A percentile compares a stretch with the other conserved stretches of the same genome.
Conservation (phyloP, 768 basidiomycete species). For the Asterophora parasitica region DNA sequence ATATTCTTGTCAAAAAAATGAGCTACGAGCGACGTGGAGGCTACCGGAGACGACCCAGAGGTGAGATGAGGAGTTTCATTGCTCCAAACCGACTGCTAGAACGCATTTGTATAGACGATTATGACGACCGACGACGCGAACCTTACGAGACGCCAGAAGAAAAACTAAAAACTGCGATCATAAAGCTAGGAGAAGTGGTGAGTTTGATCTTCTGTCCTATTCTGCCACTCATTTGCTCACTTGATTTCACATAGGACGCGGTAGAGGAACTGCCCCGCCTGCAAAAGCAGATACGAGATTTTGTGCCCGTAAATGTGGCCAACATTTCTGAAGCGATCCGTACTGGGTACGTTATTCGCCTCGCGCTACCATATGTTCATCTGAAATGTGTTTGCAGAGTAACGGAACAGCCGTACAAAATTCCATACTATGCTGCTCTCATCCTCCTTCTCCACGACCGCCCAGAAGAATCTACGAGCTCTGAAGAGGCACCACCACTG, state of each 20-base stretch:
- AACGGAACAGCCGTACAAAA: constrained; percentile 92
- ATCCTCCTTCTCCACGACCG: constrained; percentile 62
- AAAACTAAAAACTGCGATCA: constrained; percentile 58
- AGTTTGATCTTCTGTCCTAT: constrained; percentile 23
- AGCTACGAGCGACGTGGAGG: constrained; percentile 55
- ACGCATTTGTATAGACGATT: constrained; percentile 49
- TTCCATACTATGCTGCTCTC: constrained; percentile 81
- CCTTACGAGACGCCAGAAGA: constrained; percentile 67
- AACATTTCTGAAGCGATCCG: constrained; percentile 72
- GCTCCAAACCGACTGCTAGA: constrained; percentile 14
- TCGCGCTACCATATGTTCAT: background rate
- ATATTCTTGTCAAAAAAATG: constrained; percentile 33
- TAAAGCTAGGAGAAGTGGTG: constrained; percentile 81
- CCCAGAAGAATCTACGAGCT: constrained; percentile 28
- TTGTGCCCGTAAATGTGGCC: constrained; percentile 53
- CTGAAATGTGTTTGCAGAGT: constrained; percentile 41
- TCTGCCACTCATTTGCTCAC: constrained; percentile 8
- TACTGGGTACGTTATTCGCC: constrained; percentile 46
- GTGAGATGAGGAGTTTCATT: constrained; percentile 35
- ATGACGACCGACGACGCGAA: constrained; percentile 63
- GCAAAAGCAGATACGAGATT: constrained; percentile 60
- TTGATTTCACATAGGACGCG: constrained; percentile 53
- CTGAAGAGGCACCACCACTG: constrained; percentile 43
- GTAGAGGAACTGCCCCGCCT: constrained; percentile 64
- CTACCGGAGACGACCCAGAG: constrained; percentile 47